These are phyloP conservation scores for Talaromyces proteolyticus DNA, from an alignment of 495 filamentous ascomycete species.

Conservation along the genomic window DNA sequence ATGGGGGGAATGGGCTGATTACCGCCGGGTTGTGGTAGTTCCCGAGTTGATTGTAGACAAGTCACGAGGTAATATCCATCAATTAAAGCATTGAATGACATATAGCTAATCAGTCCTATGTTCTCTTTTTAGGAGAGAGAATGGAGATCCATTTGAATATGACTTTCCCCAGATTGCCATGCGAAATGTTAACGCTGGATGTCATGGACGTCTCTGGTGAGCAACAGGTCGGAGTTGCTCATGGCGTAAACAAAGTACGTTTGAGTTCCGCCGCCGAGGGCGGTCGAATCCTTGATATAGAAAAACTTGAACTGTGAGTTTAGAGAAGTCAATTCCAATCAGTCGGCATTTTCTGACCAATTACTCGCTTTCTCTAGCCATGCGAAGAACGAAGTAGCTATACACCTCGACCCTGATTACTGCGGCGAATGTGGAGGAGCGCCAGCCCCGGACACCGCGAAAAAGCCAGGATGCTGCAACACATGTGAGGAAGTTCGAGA, in stretches of 20 bases:
- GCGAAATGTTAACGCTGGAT: conserved; percentile 91
- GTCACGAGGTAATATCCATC: conserved; percentile 62
- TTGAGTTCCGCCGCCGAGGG: conserved; percentile 67
- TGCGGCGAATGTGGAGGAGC: conserved; percentile 94
- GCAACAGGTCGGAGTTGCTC: conserved; percentile 86
- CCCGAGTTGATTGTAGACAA: conserved; percentile 96
- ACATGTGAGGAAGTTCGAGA: conserved; percentile 96
- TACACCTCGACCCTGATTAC: conserved; percentile 85
- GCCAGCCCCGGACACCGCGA: conserved; percentile 56
- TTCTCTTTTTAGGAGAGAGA: conserved; percentile 63
- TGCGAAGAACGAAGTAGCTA: conserved; percentile 57
- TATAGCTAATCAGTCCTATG: conserved; percentile 1
- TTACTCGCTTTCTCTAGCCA: conserved; percentile 35
- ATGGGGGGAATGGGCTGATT: conserved; percentile 95
- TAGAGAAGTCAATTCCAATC: neutral
- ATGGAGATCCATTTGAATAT: conserved; percentile 99
- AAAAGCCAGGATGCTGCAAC: conserved; percentile 83
- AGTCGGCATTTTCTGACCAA: neutral
- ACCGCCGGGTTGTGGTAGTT: conserved; percentile 76
- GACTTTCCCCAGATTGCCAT: conserved; percentile 88
- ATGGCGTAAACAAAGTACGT: conserved; percentile 86
- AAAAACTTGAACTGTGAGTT: conserved; percentile 66
- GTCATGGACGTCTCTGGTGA: conserved; percentile 99
- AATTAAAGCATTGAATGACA: neutral
- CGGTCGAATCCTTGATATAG: conserved; percentile 68